A percentile compares a stretch with the other conserved stretches of the same genome.
Evolutionary conservation across 2,329 filamentous ascomycete species (phyloP).

Genomic region (Chrysosporium keratinophilum): DNA sequence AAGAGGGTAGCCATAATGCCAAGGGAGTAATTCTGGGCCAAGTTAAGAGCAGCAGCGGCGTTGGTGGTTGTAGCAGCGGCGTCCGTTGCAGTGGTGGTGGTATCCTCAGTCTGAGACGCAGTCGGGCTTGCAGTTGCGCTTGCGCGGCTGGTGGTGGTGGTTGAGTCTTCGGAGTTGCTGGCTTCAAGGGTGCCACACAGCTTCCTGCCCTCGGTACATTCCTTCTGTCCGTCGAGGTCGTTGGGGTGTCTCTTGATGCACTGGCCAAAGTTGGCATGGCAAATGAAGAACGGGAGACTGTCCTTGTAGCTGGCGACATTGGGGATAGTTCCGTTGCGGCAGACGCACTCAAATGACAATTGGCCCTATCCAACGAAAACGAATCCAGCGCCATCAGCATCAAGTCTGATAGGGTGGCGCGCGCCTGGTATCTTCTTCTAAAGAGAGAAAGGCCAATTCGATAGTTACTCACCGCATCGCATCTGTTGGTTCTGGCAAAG

Average conservation of each 20-base stretch:
- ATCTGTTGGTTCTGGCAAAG: constrained; percentile 42
- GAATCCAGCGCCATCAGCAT: background rate
- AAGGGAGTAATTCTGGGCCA: constrained; percentile 43
- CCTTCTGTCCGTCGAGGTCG: constrained; percentile 36
- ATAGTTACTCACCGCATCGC: constrained; percentile 44
- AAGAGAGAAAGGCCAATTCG: background rate
- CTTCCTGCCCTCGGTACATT: constrained; percentile 39
- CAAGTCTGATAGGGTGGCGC: background rate
- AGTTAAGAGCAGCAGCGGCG: constrained; percentile 34
- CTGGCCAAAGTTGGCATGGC: constrained; percentile 42
- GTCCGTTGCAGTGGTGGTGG: constrained; percentile 23
- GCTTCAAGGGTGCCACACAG: constrained; percentile 41
- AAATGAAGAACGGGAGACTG: constrained; percentile 53
- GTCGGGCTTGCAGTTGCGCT: constrained; percentile 21
- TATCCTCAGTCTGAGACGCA: constrained; percentile 22
- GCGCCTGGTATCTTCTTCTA: background rate
- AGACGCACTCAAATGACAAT: constrained; percentile 49
- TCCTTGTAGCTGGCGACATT: constrained; percentile 47
- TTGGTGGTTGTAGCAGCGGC: constrained; percentile 30
- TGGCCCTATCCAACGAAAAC: constrained; percentile 31
- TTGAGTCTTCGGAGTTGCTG: constrained; percentile 18
- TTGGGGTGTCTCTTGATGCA: constrained; percentile 40
- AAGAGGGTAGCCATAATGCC: constrained; percentile 44
- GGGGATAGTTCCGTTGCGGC: constrained; percentile 45
- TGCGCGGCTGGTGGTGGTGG: constrained; percentile 25